Conservation (phyloP, 371 early-diverging fungal genomes). For the Mortierella sp. region DNA sequence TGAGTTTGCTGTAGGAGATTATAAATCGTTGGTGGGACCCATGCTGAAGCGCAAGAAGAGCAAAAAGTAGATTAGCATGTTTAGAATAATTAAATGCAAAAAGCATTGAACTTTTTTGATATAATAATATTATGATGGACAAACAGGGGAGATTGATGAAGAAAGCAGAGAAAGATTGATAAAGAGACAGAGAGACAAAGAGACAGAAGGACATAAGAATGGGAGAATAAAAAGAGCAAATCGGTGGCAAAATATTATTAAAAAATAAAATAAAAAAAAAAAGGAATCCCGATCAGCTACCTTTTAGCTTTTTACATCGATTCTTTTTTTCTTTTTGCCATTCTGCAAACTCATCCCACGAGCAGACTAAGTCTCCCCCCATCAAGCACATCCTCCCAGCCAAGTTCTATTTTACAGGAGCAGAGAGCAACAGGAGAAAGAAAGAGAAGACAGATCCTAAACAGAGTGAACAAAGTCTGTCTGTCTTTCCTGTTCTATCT, state of each 20-base stretch:
- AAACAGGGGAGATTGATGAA: too few relatives aligned
- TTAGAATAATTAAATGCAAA: too few relatives aligned
- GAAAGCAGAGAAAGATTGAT: too few relatives aligned
- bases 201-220: not conserved
- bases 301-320: not conserved
- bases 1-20: conserved; percentile 68
- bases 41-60: conserved; percentile 53
- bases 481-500: too few relatives aligned
- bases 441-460: not conserved
- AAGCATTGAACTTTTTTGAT: too few relatives aligned
- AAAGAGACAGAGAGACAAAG: not conserved
- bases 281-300: not conserved
- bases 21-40: conserved; percentile 55
- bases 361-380: not conserved
- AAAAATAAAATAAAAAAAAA: not conserved
- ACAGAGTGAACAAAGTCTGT: too few relatives aligned
- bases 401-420: not conserved
- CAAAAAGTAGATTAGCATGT: too few relatives aligned
- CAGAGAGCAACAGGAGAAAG: not conserved
- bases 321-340: not conserved
- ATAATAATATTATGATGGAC: too few relatives aligned
- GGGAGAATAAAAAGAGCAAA: not conserved
- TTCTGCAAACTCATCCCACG: not conserved
- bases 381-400: conserved; percentile 3
- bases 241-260: not conserved